Conservation (phyloP, 2,329 filamentous ascomycete genomes). For the Talaromyces pinophilus region DNA sequence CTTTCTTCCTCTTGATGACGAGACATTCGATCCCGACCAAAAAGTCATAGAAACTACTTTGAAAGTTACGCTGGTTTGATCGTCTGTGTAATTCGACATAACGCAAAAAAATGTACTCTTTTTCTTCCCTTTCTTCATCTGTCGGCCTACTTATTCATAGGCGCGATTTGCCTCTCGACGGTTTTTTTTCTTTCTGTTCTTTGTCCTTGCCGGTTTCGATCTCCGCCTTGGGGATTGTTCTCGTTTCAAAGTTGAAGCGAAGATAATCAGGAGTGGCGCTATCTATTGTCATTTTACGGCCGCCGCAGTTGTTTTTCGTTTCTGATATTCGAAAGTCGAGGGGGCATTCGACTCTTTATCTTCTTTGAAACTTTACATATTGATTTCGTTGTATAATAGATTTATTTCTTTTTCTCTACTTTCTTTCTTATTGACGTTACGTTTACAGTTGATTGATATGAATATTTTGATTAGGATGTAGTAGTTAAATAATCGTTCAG, state of each 20-base stretch:
- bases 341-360: conserved; percentile 3
- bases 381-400: conserved; percentile 27
- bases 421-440: conserved; percentile 19
- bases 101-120: conserved; percentile 16
- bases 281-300: conserved; percentile 17
- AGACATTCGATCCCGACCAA: conserved; percentile 13
- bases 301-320: neutral
- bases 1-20: neutral
- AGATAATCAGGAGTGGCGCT: neutral
- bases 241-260: neutral
- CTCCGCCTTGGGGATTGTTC: neutral
- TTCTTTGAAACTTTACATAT: conserved; percentile 6
- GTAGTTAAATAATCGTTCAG: neutral
- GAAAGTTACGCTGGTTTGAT: conserved; percentile 18
- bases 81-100: conserved; percentile 16
- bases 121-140: neutral
- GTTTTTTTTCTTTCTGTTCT: conserved; percentile 7
- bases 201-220: conserved; percentile 3
- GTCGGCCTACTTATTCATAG: neutral
- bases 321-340: conserved; percentile 4
- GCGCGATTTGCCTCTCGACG: conserved; percentile 7
- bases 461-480: conserved; percentile 4
- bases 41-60: conserved; percentile 12
- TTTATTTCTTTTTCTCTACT: conserved; percentile 25
- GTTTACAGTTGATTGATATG: conserved; percentile 5